These are phyloP conservation scores for Terana coerulea DNA, from an alignment of 768 basidiomycete species.

Conservation along the genomic window DNA sequence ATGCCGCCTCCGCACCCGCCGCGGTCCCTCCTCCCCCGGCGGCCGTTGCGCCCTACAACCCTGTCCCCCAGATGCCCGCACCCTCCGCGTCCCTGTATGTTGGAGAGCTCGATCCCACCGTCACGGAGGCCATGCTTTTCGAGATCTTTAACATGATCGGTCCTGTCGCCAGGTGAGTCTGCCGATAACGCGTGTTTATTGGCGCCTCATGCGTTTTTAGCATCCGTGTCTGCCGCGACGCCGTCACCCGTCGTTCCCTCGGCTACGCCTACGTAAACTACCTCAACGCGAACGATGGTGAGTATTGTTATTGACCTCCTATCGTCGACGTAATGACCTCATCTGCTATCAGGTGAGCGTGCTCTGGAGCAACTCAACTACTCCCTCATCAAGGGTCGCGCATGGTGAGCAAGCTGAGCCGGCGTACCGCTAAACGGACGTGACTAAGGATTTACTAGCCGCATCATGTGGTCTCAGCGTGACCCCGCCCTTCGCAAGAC, in stretches of 20 bases:
- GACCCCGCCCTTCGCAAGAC: conserved; percentile 99
- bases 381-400: conserved; percentile 95
- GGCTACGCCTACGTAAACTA: conserved; percentile 99
- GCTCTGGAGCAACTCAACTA: conserved; percentile 99
- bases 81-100: conserved; percentile 97
- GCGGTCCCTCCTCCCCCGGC: conserved; percentile 40
- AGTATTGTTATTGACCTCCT: conserved; percentile 23
- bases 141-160: conserved; percentile 99
- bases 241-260: conserved; percentile 98
- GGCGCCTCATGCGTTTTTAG: conserved; percentile 34
- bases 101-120: conserved; percentile 95
- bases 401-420: conserved; percentile 62
- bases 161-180: conserved; percentile 86
- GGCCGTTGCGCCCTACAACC: conserved; percentile 46
- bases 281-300: conserved; percentile 90
- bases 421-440: not conserved
- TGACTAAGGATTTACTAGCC: conserved; percentile 43
- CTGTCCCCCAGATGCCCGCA: conserved; percentile 50
- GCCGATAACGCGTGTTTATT: not conserved
- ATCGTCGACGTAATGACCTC: conserved; percentile 12
- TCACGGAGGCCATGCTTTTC: conserved; percentile 99
- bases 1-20: conserved; percentile 48
- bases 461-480: conserved; percentile 99
- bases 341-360: conserved; percentile 69
- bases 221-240: conserved; percentile 99